A percentile compares a stretch with the other conserved stretches of the same genome.
Evolutionary conservation across 768 basidiomycete genomes (phyloP).

Genomic region (Mrakia frigida): DNA sequence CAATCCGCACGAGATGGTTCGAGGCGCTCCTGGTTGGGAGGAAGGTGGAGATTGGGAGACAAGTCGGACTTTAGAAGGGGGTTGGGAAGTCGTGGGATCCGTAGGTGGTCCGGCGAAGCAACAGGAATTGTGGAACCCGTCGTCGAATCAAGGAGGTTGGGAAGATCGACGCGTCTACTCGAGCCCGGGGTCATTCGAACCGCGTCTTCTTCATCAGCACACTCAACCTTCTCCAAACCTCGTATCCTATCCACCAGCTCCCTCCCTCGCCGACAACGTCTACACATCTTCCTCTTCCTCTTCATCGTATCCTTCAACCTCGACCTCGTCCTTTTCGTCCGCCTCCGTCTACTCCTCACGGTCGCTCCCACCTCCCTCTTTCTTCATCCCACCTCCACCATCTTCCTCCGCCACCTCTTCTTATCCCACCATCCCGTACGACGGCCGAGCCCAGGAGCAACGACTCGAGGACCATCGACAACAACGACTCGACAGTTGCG

Average conservation of each 20-base stretch:
- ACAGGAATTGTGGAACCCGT: too few species aligned
- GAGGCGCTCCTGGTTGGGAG: background rate
- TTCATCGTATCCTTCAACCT: background rate
- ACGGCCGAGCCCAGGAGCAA: background rate
- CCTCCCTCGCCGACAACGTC: background rate
- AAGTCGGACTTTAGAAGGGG: too few species aligned
- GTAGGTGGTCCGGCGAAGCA: too few species aligned
- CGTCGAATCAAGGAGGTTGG: background rate
- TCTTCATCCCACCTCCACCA: background rate
- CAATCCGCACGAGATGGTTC: background rate
- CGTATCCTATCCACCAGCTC: background rate
- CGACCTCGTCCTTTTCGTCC: background rate
- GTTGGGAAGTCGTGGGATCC: too few species aligned
- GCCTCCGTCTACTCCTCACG: background rate
- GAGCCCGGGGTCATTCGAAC: background rate
- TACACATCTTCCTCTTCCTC: background rate
- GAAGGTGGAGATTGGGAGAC: too few species aligned
- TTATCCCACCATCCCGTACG: background rate
- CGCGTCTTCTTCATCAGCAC: background rate
- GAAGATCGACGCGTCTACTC: background rate
- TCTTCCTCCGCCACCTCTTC: background rate
- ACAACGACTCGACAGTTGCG: background rate
- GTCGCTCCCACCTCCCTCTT: background rate
- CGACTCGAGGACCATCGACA: background rate
- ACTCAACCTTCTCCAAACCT: background rate